These are phyloP conservation scores for Penicillium thymicola DNA, from an alignment of 2,329 filamentous ascomycete species.

Conservation along the genomic window DNA sequence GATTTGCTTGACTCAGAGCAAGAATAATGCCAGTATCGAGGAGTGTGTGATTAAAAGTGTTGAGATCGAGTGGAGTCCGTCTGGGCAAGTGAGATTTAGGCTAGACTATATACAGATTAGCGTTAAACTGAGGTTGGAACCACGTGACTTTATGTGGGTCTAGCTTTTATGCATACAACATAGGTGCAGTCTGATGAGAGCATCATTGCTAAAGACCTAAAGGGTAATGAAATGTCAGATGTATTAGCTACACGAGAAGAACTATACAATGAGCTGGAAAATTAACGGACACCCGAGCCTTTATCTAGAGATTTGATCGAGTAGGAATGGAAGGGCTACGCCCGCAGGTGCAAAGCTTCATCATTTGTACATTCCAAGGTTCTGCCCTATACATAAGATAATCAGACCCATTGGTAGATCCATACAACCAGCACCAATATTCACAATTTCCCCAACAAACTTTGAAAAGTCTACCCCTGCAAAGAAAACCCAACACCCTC, in stretches of 20 bases:
- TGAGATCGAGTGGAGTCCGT: slow-evolving; percentile 45
- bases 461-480: slow-evolving; percentile 30
- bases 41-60: slow-evolving; percentile 41
- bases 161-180: not conserved
- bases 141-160: not conserved
- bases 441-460: not conserved
- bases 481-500: slow-evolving; percentile 45
- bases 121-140: accelerated
- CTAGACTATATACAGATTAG: not conserved
- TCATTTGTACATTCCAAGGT: not conserved
- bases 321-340: not conserved
- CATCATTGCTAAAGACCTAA: not conserved
- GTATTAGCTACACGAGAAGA: not conserved
- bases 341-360: not conserved
- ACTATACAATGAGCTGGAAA: not conserved
- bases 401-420: not conserved
- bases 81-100: slow-evolving; percentile 1
- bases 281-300: not conserved
- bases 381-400: not conserved
- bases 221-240: not conserved
- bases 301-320: not conserved
- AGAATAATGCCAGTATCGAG: slow-evolving; percentile 18
- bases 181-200: not conserved
- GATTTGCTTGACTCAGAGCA: slow-evolving; percentile 42
- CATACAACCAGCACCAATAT: not conserved